These are phyloP conservation scores for Chamaecrista fasciculata DNA, from an alignment of 306 rosid genomes.

Conservation along the genomic window DNA sequence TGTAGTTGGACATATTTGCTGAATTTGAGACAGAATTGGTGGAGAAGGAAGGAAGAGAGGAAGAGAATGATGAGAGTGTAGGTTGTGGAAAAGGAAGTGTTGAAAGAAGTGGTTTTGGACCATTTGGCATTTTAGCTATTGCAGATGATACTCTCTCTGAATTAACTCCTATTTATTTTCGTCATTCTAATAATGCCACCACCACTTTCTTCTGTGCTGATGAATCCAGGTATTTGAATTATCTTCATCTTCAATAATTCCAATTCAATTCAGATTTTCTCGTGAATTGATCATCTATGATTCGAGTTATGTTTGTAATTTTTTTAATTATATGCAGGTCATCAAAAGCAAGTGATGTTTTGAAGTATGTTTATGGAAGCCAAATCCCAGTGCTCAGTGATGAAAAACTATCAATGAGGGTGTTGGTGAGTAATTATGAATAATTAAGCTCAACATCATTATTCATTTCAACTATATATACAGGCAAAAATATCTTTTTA, in stretches of 20 bases:
- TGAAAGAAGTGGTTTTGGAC: slow-evolving; percentile 59
- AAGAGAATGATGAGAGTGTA: neutral
- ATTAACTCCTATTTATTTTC: slow-evolving; percentile 62
- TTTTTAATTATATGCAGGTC: slow-evolving; percentile 47
- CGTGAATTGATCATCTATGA: too few relatives aligned
- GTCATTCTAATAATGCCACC: slow-evolving; percentile 30
- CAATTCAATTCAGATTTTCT: too few relatives aligned
- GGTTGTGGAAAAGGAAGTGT: slow-evolving; percentile 59
- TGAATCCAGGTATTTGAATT: slow-evolving; percentile 69
- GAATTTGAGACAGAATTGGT: slow-evolving; percentile 58
- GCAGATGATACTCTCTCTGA: slow-evolving; percentile 72
- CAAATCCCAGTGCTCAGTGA: slow-evolving; percentile 55
- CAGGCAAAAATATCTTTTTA: too few relatives aligned
- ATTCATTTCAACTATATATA: too few relatives aligned
- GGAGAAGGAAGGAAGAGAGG: neutral
- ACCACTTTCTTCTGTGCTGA: slow-evolving; percentile 66
- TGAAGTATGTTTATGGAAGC: slow-evolving; percentile 54
- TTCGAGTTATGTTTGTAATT: too few relatives aligned
- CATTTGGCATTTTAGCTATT: slow-evolving; percentile 65
- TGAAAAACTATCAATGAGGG: slow-evolving; percentile 60
- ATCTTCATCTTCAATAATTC: too few relatives aligned
- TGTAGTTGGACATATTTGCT: slow-evolving; percentile 62
- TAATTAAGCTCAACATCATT: neutral
- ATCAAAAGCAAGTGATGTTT: slow-evolving; percentile 56
- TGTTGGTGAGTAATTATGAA: slow-evolving; percentile 47